Percentiles rank a stretch among this genome's conserved stretches.
Conservation (phyloP, 2,329 filamentous ascomycete genomes). For the Fusarium papillatum region DNA sequence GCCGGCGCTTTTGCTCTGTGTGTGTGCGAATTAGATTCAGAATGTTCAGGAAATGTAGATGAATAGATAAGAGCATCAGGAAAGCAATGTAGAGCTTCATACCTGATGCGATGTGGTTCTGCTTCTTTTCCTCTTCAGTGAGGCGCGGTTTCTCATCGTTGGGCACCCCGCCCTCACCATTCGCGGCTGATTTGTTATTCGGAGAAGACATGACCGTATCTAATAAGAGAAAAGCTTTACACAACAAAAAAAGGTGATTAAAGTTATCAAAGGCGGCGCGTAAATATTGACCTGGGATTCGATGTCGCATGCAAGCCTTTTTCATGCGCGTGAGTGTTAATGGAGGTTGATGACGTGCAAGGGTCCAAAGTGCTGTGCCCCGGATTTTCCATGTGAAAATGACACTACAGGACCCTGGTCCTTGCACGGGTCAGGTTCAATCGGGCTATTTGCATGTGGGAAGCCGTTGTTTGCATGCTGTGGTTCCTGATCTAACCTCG, state of each 20-base stretch:
- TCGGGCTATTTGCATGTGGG: slow-evolving; percentile 25
- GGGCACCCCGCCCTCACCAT: slow-evolving; percentile 39
- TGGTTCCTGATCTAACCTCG: slow-evolving; percentile 14
- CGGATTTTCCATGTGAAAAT: slow-evolving; percentile 47
- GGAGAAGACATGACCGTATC: slow-evolving; percentile 45
- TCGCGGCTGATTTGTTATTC: slow-evolving; percentile 44
- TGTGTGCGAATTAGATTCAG: slow-evolving; percentile 21
- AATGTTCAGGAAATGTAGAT: not conserved
- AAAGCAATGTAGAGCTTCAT: slow-evolving; percentile 27
- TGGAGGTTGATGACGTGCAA: slow-evolving; percentile 41
- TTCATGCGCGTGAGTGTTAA: slow-evolving; percentile 28
- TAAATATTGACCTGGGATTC: not conserved
- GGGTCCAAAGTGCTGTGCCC: slow-evolving; percentile 45
- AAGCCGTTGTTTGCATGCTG: slow-evolving; percentile 15
- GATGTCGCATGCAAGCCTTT: slow-evolving; percentile 10
- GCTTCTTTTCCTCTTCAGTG: slow-evolving; percentile 68
- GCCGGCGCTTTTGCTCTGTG: slow-evolving; percentile 59
- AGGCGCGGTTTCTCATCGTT: slow-evolving; percentile 64
- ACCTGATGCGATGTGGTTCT: slow-evolving; percentile 69
- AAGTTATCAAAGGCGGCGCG: not conserved
- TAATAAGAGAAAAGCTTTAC: not conserved
- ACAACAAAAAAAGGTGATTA: not conserved
- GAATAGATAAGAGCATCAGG: not conserved
- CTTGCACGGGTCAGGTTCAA: slow-evolving; percentile 28
- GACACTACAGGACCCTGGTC: slow-evolving; percentile 37